Base-by-base conservation (phyloP, 1,284 basidiomycete species). In the Leucoagaricus sp. region DNA sequence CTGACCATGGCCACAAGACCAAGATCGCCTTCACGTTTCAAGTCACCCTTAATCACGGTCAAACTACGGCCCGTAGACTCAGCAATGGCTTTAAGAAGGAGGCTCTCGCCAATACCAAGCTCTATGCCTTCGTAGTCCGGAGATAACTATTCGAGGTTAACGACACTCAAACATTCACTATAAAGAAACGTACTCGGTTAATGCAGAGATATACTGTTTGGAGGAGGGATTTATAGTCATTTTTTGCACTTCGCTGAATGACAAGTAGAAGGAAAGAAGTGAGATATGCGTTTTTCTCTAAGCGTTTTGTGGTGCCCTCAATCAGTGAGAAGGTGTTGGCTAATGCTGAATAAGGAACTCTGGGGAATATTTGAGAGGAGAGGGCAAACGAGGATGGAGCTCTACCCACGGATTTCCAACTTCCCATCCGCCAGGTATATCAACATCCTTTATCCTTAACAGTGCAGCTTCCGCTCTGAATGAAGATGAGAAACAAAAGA, bases 51-150 rank as follows among this genome's bases (percentile, higher is more conserved):
- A 66, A 99, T 87, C 45, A 89, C 81, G 2, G 84, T 80, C 19
- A 87, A 72, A 63, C 88, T 93, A 55, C 97, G 83, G 9, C 97
- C 97, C 0, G 95, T 98, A 5, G 93, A 94, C 71, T 98, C 93
- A 19, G 87, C 91, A 57, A 99, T 98, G 13, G 97, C 95, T 68
- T 98, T 99, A 69, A 98, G 85, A 31, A 99, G 80, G 19, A 99
- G 74, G 60, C 91, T 93, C 72, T 99, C 97, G 28, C 97, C 97
- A 58, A 99, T 96, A 29, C 97, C 97, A 0, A 99, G 83, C 70
- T 99, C 97, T 45, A 98, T 81, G 3, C 97, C 96, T 62, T 94
- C 80, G 72, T 99, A 99, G 72, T 99, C 97, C 9, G 97, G 96
- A 65, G 94, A 91, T 46, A 99, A 73, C 90, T 97, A 44, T 42